Conservation (phyloP, 129 eudicot species). For the Flaveria ramosissima region DNA sequence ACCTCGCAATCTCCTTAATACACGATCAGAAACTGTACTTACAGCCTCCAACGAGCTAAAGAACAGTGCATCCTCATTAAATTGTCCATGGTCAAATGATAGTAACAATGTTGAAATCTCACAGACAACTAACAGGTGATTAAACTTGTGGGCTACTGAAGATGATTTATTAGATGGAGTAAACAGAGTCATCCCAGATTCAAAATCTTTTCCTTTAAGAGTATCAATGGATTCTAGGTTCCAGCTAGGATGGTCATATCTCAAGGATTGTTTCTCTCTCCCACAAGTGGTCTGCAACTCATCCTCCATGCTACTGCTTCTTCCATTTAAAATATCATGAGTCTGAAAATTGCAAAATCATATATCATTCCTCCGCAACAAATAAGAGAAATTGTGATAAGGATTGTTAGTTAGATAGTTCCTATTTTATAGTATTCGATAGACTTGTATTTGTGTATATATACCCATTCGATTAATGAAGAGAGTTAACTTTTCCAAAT, state of each 20-base stretch:
- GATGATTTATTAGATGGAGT: slow-evolving; percentile 38
- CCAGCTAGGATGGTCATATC: slow-evolving; percentile 27
- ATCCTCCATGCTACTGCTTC: slow-evolving; percentile 46
- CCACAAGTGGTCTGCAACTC: slow-evolving; percentile 33
- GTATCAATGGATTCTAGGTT: slow-evolving; percentile 30
- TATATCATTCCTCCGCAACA: slow-evolving; percentile 9
- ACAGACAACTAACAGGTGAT: slow-evolving; percentile 59
- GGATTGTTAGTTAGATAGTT: too few species aligned
- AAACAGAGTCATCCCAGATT: slow-evolving; percentile 22
- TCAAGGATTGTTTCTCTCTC: slow-evolving; percentile 27
- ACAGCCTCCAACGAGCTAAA: slow-evolving; percentile 75
- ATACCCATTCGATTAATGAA: too few species aligned
- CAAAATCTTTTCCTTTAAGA: slow-evolving; percentile 38
- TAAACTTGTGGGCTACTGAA: slow-evolving; percentile 37
- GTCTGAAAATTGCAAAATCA: slow-evolving; percentile 56
- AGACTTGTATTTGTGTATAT: too few species aligned
- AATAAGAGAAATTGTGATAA: slow-evolving; percentile 5
- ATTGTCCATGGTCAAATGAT: slow-evolving; percentile 48
- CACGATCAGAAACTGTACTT: slow-evolving; percentile 57
- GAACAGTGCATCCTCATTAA: slow-evolving; percentile 50
- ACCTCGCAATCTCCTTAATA: slow-evolving; percentile 72
- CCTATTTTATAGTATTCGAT: too few species aligned
- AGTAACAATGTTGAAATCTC: slow-evolving; percentile 48
- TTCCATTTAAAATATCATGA: slow-evolving; percentile 51
- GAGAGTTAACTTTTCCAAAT: too few species aligned